Base-by-base conservation (phyloP, 345 rosid genomes). In the Cochlearia excelsa region DNA sequence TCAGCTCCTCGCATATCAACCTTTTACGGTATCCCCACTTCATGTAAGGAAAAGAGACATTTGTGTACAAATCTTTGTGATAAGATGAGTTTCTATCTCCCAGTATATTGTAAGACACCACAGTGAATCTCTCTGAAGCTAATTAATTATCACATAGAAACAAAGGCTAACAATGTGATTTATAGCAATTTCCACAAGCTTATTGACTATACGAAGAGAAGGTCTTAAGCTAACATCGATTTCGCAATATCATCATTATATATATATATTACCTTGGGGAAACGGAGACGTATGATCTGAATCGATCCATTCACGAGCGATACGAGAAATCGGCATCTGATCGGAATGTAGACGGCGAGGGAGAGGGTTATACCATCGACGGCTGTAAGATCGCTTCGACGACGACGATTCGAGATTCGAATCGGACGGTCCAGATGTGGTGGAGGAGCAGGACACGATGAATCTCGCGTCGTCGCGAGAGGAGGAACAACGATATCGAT, bases 71-170 rank as follows among this genome's bases (percentile, higher is more conserved):
- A 72, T 82, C 85, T 54, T 40, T 67, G 78, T 86, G 97, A 16
- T 78, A 74, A 16, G 50, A 79, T 46, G 91, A 80, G 71, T 89
- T 86, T 66, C 73, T 69, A 45, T 82, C 87, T 57, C 82, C 97
- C 74, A 89, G 54, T 72, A 89, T 82, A 70, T 89, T 89, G 78
- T 89, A 86, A 0, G 91, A 86, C 46, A 79, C 82, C 45, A 89
- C 67, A 0, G 68, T 81, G 70, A 89, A 75, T 68, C 78, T 84
- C 70, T 80, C 91, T 80, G 72, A 43, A 71, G 9, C 58, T 38
- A 57, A 16, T 16, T 16, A 16, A 16, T 16, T 23, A 35, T 42
- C 26, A 51, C 65, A 60, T 16, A 57, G 42, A 53, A 26, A 65
- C 51, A 59, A 51, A 1, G 16, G 9, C 2, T 43, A 1, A 68